Base-by-base conservation (phyloP, 306 rosid species). In the Cercis canadensis region DNA sequence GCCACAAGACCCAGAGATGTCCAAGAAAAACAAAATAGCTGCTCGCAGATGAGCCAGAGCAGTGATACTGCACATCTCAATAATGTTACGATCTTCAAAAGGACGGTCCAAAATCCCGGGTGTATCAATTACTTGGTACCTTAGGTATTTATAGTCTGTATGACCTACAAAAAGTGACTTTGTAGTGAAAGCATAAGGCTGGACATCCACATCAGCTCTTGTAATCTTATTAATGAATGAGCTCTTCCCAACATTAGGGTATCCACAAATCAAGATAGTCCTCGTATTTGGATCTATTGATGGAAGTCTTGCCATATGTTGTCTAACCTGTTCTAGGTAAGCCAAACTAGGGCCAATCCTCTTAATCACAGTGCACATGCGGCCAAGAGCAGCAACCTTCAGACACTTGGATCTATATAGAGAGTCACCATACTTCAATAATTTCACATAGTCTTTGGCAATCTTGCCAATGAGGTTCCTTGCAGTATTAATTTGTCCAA, bases 31-130 rank as follows among this genome's bases (percentile, higher is more conserved):
- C 92, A 92, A 62, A 36, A 89, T 89, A 1, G 98, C 98, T 67
- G 98, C 90, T 56, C 98, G 85, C 76, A 89, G 65, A 84, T 92
- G 98, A 7, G 96, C 96, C 18, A 92, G 80, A 54, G 98, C 98
- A 49, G 98, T 89, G 67, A 92, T 92, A 72, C 98, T 86, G 78
- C 96, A 86, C 98, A 92, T 92, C 88, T 92, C 96, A 73, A 89
- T 92, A 59, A 92, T 89, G 69, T 92, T 92, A 17, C 96, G 89
- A 72, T 87, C 95, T 61, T 92, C 98, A 57, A 92, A 89, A 5
- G 98, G 98, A 56, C 98, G 78, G 67, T 92, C 96, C 89, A 92
- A 80, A 81, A 92, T 92, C 61, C 98, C 96, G 0, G 98, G 96
- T 0, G 96, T 92, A 69, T 92, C 95, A 70, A 92, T 92, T 8